These are phyloP conservation scores for Rhizopogon vesiculosus DNA, from an alignment of 768 basidiomycete species.

Conservation along the genomic window DNA sequence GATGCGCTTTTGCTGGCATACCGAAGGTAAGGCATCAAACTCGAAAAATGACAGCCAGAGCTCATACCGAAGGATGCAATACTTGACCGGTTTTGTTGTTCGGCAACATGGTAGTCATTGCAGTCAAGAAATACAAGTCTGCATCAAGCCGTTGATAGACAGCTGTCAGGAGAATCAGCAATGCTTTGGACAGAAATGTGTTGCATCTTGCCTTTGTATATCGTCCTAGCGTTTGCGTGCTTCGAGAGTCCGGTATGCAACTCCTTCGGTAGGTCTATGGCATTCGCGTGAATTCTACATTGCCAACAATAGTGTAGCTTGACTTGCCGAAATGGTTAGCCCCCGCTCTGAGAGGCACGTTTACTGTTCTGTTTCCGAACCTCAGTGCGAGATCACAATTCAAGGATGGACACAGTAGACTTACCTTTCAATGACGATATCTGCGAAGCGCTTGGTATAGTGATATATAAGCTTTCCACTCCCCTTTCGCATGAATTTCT, in stretches of 20 bases:
- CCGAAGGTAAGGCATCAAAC: neutral
- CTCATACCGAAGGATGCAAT: conserved; percentile 42
- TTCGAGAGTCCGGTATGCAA: conserved; percentile 34
- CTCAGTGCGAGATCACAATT: neutral
- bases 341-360: conserved; percentile 46
- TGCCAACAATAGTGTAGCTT: neutral
- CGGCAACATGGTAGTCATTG: conserved; percentile 53
- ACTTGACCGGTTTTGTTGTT: conserved; percentile 41
- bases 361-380: conserved; percentile 9
- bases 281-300: neutral
- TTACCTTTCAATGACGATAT: conserved; percentile 48
- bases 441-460: conserved; percentile 42
- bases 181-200: neutral
- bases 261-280: conserved; percentile 37
- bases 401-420: conserved; percentile 9
- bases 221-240: conserved; percentile 19
- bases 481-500: conserved; percentile 32
- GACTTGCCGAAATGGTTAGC: conserved; percentile 49
- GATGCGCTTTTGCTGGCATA: conserved; percentile 62
- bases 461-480: conserved; percentile 45
- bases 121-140: conserved; percentile 54
- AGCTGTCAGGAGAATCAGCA: conserved; percentile 24
- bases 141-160: conserved; percentile 55
- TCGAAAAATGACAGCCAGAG: neutral
- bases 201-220: conserved; percentile 21